phyloP scores from a whole-genome alignment of 1,284 basidiomycete genomes.

The Microbotryomycetes sp. region DNA sequence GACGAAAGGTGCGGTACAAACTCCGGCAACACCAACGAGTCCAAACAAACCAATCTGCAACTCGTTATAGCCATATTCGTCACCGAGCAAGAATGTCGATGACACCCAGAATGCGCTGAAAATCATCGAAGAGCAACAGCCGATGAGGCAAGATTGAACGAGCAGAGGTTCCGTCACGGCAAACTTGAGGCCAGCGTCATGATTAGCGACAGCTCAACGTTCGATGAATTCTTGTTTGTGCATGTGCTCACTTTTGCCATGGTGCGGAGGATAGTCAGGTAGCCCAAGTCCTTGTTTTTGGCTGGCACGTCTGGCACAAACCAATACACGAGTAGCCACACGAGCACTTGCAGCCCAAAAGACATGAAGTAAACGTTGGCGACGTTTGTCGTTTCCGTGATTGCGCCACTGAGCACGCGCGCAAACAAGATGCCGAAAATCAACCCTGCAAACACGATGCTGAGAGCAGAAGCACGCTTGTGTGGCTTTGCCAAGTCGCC shows the following conservation, averaged over 20 bases:
- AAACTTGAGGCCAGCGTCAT: conserved; percentile 50
- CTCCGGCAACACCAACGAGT: conserved; percentile 60
- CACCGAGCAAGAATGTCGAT: conserved; percentile 61
- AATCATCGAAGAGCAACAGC: conserved; percentile 45
- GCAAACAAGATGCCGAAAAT: conserved; percentile 64
- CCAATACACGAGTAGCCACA: conserved; percentile 51
- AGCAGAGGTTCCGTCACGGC: conserved; percentile 60
- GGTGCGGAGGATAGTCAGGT: conserved; percentile 42
- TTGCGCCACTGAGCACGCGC: conserved; percentile 58
- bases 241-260: conserved; percentile 42
- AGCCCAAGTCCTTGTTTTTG: conserved; percentile 51
- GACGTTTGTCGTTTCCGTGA: conserved; percentile 59
- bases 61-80: conserved; percentile 51
- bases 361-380: conserved; percentile 37
- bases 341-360: conserved; percentile 43
- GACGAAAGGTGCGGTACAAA: conserved; percentile 54
- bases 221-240: too few species aligned
- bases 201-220: too few species aligned
- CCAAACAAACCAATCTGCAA: conserved; percentile 64
- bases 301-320: conserved; percentile 63
- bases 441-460: conserved; percentile 59
- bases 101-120: conserved; percentile 63
- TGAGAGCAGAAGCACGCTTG: conserved; percentile 55
- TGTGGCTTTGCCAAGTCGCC: conserved; percentile 59
- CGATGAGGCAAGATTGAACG: conserved; percentile 55